Percentiles rank a stretch among this genome's conserved stretches.
Evolutionary conservation across 768 basidiomycete genomes (phyloP).

Genomic region (Boletus barrowsii): DNA sequence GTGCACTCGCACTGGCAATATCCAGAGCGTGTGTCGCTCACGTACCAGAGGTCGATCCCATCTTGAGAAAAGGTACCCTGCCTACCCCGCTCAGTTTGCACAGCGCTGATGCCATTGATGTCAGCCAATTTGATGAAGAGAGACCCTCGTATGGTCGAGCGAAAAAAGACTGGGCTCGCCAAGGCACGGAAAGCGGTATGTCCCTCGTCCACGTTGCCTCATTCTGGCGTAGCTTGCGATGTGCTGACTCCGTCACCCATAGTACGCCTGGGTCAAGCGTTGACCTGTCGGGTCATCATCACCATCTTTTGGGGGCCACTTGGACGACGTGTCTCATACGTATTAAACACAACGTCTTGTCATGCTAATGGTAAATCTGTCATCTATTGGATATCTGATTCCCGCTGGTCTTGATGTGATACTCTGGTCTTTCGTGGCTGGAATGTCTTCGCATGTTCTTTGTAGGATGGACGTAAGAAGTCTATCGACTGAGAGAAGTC

Average conservation of each 20-base stretch:
- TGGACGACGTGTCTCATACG: not conserved
- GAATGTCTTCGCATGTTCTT: too few relatives aligned
- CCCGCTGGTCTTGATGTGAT: too few relatives aligned
- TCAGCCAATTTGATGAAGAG: conserved; percentile 82
- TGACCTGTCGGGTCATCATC: conserved; percentile 32
- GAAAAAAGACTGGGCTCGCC: conserved; percentile 91
- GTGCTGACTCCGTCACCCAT: conserved; percentile 13
- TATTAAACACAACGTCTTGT: not conserved
- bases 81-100: not conserved
- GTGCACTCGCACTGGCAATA: conserved; percentile 69
- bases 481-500: too few relatives aligned
- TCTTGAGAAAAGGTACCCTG: conserved; percentile 66
- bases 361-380: too few relatives aligned
- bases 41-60: conserved; percentile 57
- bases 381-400: too few relatives aligned
- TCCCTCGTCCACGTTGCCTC: conserved; percentile 14
- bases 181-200: conserved; percentile 91
- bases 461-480: too few relatives aligned
- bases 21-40: conserved; percentile 72
- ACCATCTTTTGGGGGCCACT: not conserved
- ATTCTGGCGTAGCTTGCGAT: not conserved
- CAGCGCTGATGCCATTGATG: not conserved
- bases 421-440: too few relatives aligned
- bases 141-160: conserved; percentile 97
- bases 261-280: conserved; percentile 92